Evolutionary conservation across 371 early-diverging fungal genomes (phyloP), one percentile per base, ranked within the genome.

Genomic region (Mortierella sp.): DNA sequence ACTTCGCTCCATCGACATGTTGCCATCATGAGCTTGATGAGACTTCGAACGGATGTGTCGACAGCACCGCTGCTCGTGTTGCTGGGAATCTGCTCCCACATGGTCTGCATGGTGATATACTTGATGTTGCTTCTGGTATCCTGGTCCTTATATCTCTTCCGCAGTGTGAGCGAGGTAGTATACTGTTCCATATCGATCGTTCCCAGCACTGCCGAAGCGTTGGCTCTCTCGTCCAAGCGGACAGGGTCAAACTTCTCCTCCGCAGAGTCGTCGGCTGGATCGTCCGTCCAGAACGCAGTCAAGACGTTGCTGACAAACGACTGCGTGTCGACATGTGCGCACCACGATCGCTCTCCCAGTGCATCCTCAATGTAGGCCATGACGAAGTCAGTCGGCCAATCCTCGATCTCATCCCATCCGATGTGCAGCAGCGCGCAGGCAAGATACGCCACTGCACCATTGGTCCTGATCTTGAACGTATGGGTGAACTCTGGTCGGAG

Each of bases 361-460:
- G 86, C 86, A 48, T 86, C 86, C 37, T 86, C 86, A 31, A 86
- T 34, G 40, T 86, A 86, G 1, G 82, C 86, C 86, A 86, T 86
- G 16, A 86, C 82, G 75, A 86, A 86, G 44, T 86, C 86, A 0
- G 86, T 86, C 8, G 86, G 86, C 86, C 86, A 86, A 54, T 86
- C 79, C 11, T 78, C 76, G 11, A 86, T 53, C 9, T 76, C 82
- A 51, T 86, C 80, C 86, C 86, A 86, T 8, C 79, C 82, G 19
- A 79, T 71, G 55, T 86, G 86, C 71, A 86, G 34, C 21, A 86
- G 51, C 24, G 86, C 67, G 55, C 86, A 86, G 34, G 79, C 72
- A 53, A 86, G 51, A 48, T 79, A 82, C 28, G 82, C 86, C 11
- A 86, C 86, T 13, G 79, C 77, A 0, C 82, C 82, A 40, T 86